phyloP scores from a whole-genome alignment of 192 early-diverging fungal species.

The Paraglomus occultum region DNA sequence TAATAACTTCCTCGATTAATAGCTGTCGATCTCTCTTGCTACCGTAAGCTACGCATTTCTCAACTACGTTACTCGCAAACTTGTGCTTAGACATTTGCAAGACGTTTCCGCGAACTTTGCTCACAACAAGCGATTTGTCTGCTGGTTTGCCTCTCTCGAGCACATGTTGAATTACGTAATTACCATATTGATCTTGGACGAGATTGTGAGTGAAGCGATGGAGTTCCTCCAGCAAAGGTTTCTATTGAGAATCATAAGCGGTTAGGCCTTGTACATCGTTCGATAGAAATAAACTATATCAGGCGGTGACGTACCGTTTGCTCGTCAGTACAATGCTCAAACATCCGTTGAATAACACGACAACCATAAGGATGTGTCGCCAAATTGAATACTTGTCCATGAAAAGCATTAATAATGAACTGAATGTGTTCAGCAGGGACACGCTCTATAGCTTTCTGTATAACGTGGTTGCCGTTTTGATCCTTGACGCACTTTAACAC shows the following conservation, averaged over 20 bases:
- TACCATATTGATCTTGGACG: constrained; percentile 98
- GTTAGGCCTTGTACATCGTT: neutral
- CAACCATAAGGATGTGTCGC: constrained; percentile 99
- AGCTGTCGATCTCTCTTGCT: constrained; percentile 79
- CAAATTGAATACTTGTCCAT: constrained; percentile 92
- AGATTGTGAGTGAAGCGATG: constrained; percentile 88
- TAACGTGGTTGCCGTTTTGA: constrained; percentile 99
- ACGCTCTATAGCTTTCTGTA: constrained; percentile 99
- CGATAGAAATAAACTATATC: neutral
- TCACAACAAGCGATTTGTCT: constrained; percentile 86
- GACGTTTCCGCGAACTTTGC: constrained; percentile 90
- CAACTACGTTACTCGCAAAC: constrained; percentile 98
- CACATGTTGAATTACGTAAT: constrained; percentile 99
- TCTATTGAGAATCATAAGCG: constrained; percentile 35
- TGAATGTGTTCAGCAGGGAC: constrained; percentile 90
- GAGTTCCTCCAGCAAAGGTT: constrained; percentile 89
- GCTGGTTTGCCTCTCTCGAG: constrained; percentile 87
- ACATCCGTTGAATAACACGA: constrained; percentile 98
- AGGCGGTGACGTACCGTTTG: constrained; percentile 53
- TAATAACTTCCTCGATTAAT: constrained; percentile 92
- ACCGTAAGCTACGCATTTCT: constrained; percentile 96
- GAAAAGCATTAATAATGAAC: constrained; percentile 97
- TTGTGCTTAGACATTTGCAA: constrained; percentile 96
- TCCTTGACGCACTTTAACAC: constrained; percentile 99
- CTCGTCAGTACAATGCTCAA: constrained; percentile 96